These are phyloP conservation scores for Borovskyia barvae DNA, from an alignment of 208 protist genomes.

Conservation along the genomic window DNA sequence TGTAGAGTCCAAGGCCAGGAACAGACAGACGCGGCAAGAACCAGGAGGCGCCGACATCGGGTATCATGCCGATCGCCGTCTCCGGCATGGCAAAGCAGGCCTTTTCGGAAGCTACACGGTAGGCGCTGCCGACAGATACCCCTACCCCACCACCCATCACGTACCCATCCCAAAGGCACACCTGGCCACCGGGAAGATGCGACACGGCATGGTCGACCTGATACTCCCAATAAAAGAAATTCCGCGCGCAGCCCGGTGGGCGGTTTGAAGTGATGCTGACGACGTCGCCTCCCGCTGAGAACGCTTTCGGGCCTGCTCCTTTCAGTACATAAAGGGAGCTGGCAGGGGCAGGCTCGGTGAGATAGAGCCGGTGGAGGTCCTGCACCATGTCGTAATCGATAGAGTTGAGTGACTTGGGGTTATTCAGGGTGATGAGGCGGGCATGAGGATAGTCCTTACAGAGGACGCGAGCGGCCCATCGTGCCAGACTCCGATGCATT, in stretches of 20 bases:
- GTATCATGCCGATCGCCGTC: constrained; percentile 75
- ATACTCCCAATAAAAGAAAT: constrained; percentile 73
- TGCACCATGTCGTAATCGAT: constrained; percentile 53
- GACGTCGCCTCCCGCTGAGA: constrained; percentile 88
- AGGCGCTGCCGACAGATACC: constrained; percentile 62
- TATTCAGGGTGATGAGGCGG: constrained; percentile 54
- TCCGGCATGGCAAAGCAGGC: constrained; percentile 87
- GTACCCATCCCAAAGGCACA: constrained; percentile 82
- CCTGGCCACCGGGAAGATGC: constrained; percentile 45
- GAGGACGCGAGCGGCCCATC: constrained; percentile 21
- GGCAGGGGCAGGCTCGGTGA: constrained; percentile 29
- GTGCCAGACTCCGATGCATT: not conserved
- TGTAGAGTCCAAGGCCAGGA: constrained; percentile 61
- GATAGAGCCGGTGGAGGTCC: constrained; percentile 31
- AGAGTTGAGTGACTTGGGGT: constrained; percentile 61
- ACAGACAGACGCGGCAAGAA: constrained; percentile 58
- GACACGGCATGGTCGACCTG: constrained; percentile 63
- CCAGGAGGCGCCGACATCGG: constrained; percentile 76
- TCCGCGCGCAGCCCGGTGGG: constrained; percentile 19
- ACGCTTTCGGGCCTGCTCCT: constrained; percentile 65
- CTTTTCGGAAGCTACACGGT: constrained; percentile 77
- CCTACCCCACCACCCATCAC: constrained; percentile 83
- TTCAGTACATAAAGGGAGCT: constrained; percentile 51
- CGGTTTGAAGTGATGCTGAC: constrained; percentile 34
- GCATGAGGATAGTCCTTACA: constrained; percentile 50